Conservation (phyloP, 495 filamentous ascomycete species). For the Trichoderma virens region DNA sequence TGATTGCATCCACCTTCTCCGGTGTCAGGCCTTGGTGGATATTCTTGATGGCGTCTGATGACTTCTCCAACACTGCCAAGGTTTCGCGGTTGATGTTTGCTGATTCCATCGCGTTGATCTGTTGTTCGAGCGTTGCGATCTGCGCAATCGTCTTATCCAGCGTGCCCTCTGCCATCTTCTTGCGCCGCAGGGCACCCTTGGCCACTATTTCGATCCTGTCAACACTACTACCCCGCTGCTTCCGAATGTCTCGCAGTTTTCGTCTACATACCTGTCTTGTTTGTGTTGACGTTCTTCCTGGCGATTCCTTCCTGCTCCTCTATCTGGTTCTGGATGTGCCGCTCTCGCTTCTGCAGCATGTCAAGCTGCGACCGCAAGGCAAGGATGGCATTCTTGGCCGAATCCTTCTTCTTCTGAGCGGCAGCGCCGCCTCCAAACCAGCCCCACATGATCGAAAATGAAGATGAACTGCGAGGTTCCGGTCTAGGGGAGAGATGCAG, state of each 20-base stretch:
- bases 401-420: constrained; percentile 80
- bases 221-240: neutral
- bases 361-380: constrained; percentile 80
- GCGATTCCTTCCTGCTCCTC: constrained; percentile 87
- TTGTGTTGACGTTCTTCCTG: constrained; percentile 80
- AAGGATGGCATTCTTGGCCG: constrained; percentile 94
- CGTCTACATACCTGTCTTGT: constrained; percentile 70
- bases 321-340: constrained; percentile 83
- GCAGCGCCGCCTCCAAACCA: constrained; percentile 81
- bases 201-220: constrained; percentile 52
- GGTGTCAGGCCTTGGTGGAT: constrained; percentile 88
- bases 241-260: neutral
- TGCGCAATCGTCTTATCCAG: constrained; percentile 84
- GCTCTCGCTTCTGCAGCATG: constrained; percentile 96
- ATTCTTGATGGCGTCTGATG: constrained; percentile 76
- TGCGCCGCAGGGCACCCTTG: constrained; percentile 84
- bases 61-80: constrained; percentile 84
- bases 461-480: constrained; percentile 13
- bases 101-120: constrained; percentile 94
- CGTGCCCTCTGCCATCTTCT: constrained; percentile 87
- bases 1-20: constrained; percentile 88
- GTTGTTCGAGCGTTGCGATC: constrained; percentile 84
- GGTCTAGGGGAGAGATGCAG: neutral
- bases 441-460: constrained; percentile 50
- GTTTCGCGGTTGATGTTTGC: constrained; percentile 99